Base-by-base conservation (phyloP, 108 stramenopile genomes). In the Cyclotella kingstonii region DNA sequence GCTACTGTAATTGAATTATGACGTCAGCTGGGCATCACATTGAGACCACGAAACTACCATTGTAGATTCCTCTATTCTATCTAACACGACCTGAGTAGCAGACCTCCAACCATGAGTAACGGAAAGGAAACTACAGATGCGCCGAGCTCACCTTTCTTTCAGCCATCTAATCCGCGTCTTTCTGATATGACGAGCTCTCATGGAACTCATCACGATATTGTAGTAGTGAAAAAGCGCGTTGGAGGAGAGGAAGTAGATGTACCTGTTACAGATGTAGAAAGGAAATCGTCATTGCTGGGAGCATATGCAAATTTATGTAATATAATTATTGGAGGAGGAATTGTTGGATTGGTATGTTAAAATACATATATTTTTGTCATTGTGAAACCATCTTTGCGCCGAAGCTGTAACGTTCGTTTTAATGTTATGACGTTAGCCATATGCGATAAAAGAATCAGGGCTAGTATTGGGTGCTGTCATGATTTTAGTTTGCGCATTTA, bases 281-380 rank as follows among this genome's bases (percentile, higher is more conserved):
- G 74, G 45, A 91, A 86, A 43, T 85, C 86, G 6, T 77, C 81
- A 2, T 19, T 88, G 11, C 30, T 85, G 25, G 89, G 87, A 40
- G 85, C 86, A 10, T 60, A 73, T 11, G 73, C 85, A 10, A 95
- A 95, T 70, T 38, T 95, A 10, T 73, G 89, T 42, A 90, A 88
- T 78, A 76, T 82, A 7, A 91, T 87, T 29, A 82, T 95, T 38
- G 93, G 93, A n/a, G 68, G 75, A 5, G 93, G 93, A 8, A 95
- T 95, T 59, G 86, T 95, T 12, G 93, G 90, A n/a, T 66, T 95
- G 60, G 60, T 62, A 26, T 0, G 60, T 62, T 0, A 5, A n/a
- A 8, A 22, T 49, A 49, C 28, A 14, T 23, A 6, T 49, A 12
- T 19, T 45, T 27, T 27, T 46, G 23, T 31, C 5, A 19, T 46